These are phyloP conservation scores for Colletotrichum plurivorum DNA, from an alignment of 2,329 filamentous ascomycete species.

Conservation along the genomic window DNA sequence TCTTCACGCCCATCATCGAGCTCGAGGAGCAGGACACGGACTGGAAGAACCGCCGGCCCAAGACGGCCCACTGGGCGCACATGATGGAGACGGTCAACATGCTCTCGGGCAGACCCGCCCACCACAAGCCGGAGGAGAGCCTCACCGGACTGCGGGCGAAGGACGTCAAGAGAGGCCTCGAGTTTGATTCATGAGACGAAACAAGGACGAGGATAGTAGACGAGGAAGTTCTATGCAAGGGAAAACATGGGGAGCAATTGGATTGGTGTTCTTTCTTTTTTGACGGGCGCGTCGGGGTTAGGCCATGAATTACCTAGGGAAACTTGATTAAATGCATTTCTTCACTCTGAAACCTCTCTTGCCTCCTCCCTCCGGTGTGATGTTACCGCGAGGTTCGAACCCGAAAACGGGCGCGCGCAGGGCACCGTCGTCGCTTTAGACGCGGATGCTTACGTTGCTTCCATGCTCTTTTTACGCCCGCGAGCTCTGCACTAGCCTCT, in stretches of 20 bases:
- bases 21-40: constrained; percentile 91
- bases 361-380: background rate
- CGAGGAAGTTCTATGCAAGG: constrained; percentile 8
- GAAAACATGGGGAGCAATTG: constrained; percentile 21
- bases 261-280: constrained; percentile 11
- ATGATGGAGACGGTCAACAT: constrained; percentile 88
- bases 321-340: constrained; percentile 28
- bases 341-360: no score
- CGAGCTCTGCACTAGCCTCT: no score
- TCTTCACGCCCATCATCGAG: constrained; percentile 86
- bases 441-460: background rate
- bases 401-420: no score
- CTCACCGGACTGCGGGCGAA: constrained; percentile 70
- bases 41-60: constrained; percentile 91
- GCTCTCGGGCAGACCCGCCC: constrained; percentile 78
- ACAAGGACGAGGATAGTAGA: background rate
- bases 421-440: background rate
- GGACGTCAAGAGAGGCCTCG: constrained; percentile 70
- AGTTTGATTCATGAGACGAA: constrained; percentile 35
- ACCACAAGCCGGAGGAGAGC: constrained; percentile 63
- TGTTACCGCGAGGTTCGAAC: no score
- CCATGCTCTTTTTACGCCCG: no score
- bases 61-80: constrained; percentile 86
- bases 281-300: constrained; percentile 35
- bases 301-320: constrained; percentile 36